A percentile compares a stretch with the other conserved stretches of the same genome.
Conservation (phyloP, 108 stramenopile species). For the Nitzschia sp. region DNA sequence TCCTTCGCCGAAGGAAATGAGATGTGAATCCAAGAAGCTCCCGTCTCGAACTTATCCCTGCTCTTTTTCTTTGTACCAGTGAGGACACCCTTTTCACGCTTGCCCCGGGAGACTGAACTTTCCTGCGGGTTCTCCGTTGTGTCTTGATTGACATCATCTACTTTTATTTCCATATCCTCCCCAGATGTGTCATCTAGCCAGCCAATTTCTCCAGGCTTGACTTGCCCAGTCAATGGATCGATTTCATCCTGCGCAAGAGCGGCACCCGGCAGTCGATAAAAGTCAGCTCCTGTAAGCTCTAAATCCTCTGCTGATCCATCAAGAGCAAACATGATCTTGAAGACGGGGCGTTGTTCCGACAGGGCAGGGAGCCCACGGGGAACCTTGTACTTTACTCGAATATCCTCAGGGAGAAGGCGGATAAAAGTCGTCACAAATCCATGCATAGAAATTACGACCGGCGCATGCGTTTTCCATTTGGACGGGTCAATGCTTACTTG, state of each 20-base stretch:
- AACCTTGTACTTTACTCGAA: constrained; percentile 67
- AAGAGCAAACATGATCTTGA: constrained; percentile 74
- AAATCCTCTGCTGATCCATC: constrained; percentile 75
- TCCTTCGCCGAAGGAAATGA: constrained; percentile 92
- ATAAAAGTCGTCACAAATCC: constrained; percentile 87
- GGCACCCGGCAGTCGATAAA: constrained; percentile 77
- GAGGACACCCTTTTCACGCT: constrained; percentile 17
- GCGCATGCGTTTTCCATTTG: constrained; percentile 48
- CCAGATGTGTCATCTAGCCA: constrained; percentile 25
- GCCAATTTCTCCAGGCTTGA: constrained; percentile 70
- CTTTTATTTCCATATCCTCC: constrained; percentile 21
- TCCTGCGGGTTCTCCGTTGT: not conserved
- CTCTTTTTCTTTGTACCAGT: constrained; percentile 31
- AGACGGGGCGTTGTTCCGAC: constrained; percentile 76
- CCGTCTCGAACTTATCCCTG: constrained; percentile 61
- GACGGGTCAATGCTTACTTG: constrained; percentile 28
- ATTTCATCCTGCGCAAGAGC: constrained; percentile 71
- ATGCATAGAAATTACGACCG: constrained; percentile 64
- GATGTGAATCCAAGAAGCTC: constrained; percentile 82
- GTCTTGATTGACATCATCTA: constrained; percentile 18
- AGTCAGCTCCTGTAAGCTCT: constrained; percentile 82
- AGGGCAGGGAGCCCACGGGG: constrained; percentile 80
- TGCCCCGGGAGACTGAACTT: constrained; percentile 7
- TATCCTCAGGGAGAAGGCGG: constrained; percentile 58
- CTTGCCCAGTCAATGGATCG: constrained; percentile 56